A percentile compares a stretch with the other conserved stretches of the same genome.
Evolutionary conservation across 1,139 yeast genomes (phyloP).

Genomic region (Magnusiomyces ingens): DNA sequence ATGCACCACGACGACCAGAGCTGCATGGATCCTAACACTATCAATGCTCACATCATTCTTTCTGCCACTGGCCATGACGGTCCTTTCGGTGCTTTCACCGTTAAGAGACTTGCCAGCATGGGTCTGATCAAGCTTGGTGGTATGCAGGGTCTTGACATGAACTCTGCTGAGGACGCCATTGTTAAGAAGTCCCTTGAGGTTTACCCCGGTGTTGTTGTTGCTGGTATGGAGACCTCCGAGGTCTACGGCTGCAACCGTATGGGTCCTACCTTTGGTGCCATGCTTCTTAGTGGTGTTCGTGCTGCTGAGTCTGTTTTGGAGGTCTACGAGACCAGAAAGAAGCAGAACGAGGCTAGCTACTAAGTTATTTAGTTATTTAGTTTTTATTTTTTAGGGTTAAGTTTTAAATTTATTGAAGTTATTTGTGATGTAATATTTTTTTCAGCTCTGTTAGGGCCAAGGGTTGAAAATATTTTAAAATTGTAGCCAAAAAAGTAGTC

Average conservation of each 20-base stretch:
- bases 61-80: slow-evolving; percentile 81
- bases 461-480: no score
- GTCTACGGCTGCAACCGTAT: slow-evolving; percentile 72
- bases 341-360: slow-evolving; percentile 27
- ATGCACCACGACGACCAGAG: slow-evolving; percentile 72
- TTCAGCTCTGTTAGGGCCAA: no score
- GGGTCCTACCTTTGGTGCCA: slow-evolving; percentile 84
- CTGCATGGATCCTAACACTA: slow-evolving; percentile 81
- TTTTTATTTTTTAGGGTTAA: no score
- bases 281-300: slow-evolving; percentile 70
- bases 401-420: no score
- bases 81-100: slow-evolving; percentile 78
- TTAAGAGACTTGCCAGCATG: slow-evolving; percentile 41
- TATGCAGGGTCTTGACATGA: slow-evolving; percentile 78
- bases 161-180: slow-evolving; percentile 68
- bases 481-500: no score
- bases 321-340: slow-evolving; percentile 45
- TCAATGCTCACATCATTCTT: slow-evolving; percentile 62
- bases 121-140: slow-evolving; percentile 49
- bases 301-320: slow-evolving; percentile 60
- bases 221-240: slow-evolving; percentile 78
- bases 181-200: slow-evolving; percentile 65
- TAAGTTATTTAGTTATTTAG: no score
- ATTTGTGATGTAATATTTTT: no score
- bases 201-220: slow-evolving; percentile 64